phyloP scores from a whole-genome alignment of 805 yeast species.

The Blastobotrys chiropterorum region DNA sequence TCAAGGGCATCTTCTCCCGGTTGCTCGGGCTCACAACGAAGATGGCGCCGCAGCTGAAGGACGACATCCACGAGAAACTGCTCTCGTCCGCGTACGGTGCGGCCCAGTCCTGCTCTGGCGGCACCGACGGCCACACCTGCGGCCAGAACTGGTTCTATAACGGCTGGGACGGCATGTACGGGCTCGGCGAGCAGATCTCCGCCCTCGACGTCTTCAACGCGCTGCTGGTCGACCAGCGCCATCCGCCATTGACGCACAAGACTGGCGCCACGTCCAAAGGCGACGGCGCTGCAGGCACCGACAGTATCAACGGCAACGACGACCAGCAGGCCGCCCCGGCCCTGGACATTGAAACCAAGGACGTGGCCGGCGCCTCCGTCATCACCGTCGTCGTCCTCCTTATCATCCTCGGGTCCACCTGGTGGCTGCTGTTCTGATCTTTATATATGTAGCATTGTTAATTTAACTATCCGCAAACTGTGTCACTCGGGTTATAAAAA shows the following conservation, averaged over 20 bases:
- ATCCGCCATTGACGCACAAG: conserved; percentile 53
- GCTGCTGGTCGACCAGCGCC: conserved; percentile 27
- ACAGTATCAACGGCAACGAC: conserved; percentile 25
- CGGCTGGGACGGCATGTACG: conserved; percentile 62
- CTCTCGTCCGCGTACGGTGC: conserved; percentile 61
- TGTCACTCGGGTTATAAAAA: too few relatives aligned
- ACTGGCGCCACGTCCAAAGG: conserved; percentile 71
- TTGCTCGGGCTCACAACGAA: conserved; percentile 58
- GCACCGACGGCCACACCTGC: conserved; percentile 74
- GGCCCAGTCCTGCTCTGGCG: conserved; percentile 74
- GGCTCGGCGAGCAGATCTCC: conserved; percentile 79
- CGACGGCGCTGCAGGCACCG: conserved; percentile 63
- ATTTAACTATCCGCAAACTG: not conserved
- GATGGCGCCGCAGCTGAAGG: conserved; percentile 50
- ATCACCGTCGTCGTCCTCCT: conserved; percentile 70
- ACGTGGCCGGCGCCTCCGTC: conserved; percentile 85
- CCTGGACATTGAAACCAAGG: conserved; percentile 47
- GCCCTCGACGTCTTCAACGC: conserved; percentile 60
- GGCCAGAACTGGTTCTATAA: conserved; percentile 62
- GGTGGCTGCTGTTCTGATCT: conserved; percentile 58
- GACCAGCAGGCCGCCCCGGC: conserved; percentile 19
- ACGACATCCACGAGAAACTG: conserved; percentile 41
- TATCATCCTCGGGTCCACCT: conserved; percentile 53
- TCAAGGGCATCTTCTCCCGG: conserved; percentile 64
- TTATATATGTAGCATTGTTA: not conserved